Evolutionary conservation across 495 filamentous ascomycete genomes (phyloP), one percentile per base, ranked within the genome.

Genomic region (Amphirosellinia nigrospora): DNA sequence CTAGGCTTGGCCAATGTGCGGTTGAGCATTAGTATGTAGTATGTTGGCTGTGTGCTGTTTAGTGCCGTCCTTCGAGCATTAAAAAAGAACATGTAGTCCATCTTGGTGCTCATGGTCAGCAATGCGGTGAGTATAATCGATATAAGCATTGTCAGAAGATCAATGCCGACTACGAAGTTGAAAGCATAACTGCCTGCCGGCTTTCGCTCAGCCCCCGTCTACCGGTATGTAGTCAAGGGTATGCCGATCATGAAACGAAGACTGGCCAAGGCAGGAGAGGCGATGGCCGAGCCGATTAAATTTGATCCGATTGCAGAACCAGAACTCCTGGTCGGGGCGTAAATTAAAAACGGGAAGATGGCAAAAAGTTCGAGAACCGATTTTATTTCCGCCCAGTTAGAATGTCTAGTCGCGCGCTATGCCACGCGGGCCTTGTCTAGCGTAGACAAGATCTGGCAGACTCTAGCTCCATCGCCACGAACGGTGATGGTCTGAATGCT

Each of bases 391-490:
- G 61, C 61, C 43, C n/a, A 34, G 26, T 36, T 34, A 23, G 38
- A 46, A 48, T 36, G 39, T 26, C 28, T 19, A 64, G 41, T 64
- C 28, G 61, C 61, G 61, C 30, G 19, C 61, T 38, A 50, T 50
- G 43, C 61, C 30, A 50, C 23, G 41, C 61, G 38, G 26, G n/a
- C 61, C 61, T 43, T 48, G 61, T 34, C 61, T 43, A 30, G 60
- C 60, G 38, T 46, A 43, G 28, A 45, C 38, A 50, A 48, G 61
- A 64, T 64, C 41, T 64, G 32, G 61, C n/a, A 63, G 30, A 30
- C 45, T 61, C 34, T 41, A 61, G 36, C 55, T 64, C 19, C 39
- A 53, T 65, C 32, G 34, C 39, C 46, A 23, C 46, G 63, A 64
- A 50, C 63, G 38, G 23, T 64, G 28, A 65, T 53, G 46, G 62